These are phyloP conservation scores for Penicillium palitans DNA, from an alignment of 2,329 filamentous ascomycete genomes.

Conservation along the genomic window DNA sequence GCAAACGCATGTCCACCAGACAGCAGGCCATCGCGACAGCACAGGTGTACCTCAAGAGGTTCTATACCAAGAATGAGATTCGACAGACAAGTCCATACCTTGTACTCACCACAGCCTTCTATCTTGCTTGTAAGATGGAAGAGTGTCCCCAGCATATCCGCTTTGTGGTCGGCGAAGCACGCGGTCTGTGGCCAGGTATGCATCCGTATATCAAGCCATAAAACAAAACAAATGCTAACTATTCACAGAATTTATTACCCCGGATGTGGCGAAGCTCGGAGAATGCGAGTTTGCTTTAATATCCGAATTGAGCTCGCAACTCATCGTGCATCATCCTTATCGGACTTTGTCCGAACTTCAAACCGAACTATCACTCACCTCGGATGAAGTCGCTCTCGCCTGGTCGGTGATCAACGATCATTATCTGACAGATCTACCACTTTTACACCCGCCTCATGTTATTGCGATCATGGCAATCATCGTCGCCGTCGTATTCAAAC, in stretches of 20 bases:
- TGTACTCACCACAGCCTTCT: constrained; percentile 87
- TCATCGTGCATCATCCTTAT: constrained; percentile 90
- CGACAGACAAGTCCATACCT: constrained; percentile 91
- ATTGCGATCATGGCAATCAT: constrained; percentile 86
- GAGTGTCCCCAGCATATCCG: constrained; percentile 96
- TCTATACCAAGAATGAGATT: constrained; percentile 88
- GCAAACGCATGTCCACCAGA: constrained; percentile 77
- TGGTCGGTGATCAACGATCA: constrained; percentile 88
- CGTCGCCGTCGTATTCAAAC: constrained; percentile 77
- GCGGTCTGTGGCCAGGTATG: constrained; percentile 75
- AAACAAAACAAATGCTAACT: constrained; percentile 19
- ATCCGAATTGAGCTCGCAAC: constrained; percentile 83
- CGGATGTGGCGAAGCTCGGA: constrained; percentile 80
- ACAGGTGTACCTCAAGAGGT: constrained; percentile 90
- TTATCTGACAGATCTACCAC: constrained; percentile 86
- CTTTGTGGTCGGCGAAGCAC: constrained; percentile 81
- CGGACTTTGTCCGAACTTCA: constrained; percentile 74
- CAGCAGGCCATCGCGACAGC: constrained; percentile 94
- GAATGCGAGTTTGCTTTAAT: constrained; percentile 95
- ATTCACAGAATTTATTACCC: constrained; percentile 62
- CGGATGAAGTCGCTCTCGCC: constrained; percentile 75
- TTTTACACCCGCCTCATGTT: constrained; percentile 81
- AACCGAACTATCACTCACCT: constrained; percentile 66
- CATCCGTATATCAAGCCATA: constrained; percentile 2
- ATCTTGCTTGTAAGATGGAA: constrained; percentile 97